Evolutionary conservation across 2,329 filamentous ascomycete genomes (phyloP).

Genomic region (Fusarium ramigenum): DNA sequence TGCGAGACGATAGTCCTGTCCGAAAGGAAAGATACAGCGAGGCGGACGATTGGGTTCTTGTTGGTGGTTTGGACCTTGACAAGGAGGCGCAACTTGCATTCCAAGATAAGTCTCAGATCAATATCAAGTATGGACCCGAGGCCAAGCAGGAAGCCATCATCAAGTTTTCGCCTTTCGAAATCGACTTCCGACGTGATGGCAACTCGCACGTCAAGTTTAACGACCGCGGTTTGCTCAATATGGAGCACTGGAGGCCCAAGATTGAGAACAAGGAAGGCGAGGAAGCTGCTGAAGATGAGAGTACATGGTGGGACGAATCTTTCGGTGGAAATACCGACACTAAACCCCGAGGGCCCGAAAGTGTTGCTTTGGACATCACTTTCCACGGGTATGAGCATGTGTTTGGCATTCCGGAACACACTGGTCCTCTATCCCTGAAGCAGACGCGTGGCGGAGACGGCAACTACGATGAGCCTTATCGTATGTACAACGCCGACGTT

Average conservation of each 20-base stretch:
- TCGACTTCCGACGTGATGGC: constrained; percentile 88
- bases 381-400: constrained; percentile 94
- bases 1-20: constrained; percentile 83
- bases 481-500: constrained; percentile 95
- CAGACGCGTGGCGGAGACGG: constrained; percentile 89
- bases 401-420: constrained; percentile 93
- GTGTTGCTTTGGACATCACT: constrained; percentile 87
- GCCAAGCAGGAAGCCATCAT: constrained; percentile 84
- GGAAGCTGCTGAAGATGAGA: constrained; percentile 75
- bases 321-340: constrained; percentile 96
- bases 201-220: constrained; percentile 88
- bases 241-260: constrained; percentile 96
- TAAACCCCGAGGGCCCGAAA: constrained; percentile 95
- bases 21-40: constrained; percentile 97
- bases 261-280: constrained; percentile 70
- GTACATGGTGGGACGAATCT: constrained; percentile 97
- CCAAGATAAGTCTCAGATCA: constrained; percentile 73
- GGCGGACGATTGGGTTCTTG: constrained; percentile 84
- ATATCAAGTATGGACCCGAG: constrained; percentile 81
- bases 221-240: constrained; percentile 85
- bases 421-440: constrained; percentile 86
- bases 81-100: constrained; percentile 74
- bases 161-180: constrained; percentile 80
- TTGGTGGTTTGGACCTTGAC: constrained; percentile 80
- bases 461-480: constrained; percentile 88